phyloP scores from a whole-genome alignment of 768 basidiomycete genomes.

The Serpula lacrymans region DNA sequence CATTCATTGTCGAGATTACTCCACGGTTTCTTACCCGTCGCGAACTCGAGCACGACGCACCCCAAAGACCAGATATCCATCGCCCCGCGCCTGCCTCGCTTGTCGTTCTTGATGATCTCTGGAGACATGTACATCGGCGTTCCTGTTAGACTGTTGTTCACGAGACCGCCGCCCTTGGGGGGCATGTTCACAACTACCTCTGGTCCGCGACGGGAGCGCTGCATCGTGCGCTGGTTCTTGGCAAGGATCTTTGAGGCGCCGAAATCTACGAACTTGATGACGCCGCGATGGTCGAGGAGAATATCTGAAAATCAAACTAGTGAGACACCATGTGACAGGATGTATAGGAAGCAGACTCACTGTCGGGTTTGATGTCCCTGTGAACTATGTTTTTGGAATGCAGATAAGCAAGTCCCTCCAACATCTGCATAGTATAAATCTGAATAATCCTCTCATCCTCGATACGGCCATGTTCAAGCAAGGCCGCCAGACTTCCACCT shows the following conservation, averaged over 20 bases:
- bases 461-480: conserved; percentile 90
- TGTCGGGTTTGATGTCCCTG: conserved; percentile 98
- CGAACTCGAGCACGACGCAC: conserved; percentile 95
- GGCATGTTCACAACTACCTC: conserved; percentile 35
- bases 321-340: conserved; percentile 1
- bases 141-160: conserved; percentile 88
- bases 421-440: conserved; percentile 95
- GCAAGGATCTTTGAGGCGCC: conserved; percentile 96
- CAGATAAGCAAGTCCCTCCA: conserved; percentile 90
- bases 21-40: conserved; percentile 97
- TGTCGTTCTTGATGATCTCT: conserved; percentile 95
- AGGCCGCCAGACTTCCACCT: conserved; percentile 85
- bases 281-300: conserved; percentile 81
- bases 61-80: conserved; percentile 99
- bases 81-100: conserved; percentile 81
- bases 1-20: conserved; percentile 99
- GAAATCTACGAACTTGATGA: conserved; percentile 97
- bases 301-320: conserved; percentile 62
- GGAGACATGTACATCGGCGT: conserved; percentile 99
- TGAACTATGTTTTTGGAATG: conserved; percentile 92
- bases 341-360: conserved; percentile 46
- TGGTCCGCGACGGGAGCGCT: conserved; percentile 58
- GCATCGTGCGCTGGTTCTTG: conserved; percentile 81
- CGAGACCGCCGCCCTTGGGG: conserved; percentile 41
- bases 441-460: conserved; percentile 96